phyloP scores from a whole-genome alignment of 192 early-diverging fungal genomes.

The Entophlyctis luteolus region DNA sequence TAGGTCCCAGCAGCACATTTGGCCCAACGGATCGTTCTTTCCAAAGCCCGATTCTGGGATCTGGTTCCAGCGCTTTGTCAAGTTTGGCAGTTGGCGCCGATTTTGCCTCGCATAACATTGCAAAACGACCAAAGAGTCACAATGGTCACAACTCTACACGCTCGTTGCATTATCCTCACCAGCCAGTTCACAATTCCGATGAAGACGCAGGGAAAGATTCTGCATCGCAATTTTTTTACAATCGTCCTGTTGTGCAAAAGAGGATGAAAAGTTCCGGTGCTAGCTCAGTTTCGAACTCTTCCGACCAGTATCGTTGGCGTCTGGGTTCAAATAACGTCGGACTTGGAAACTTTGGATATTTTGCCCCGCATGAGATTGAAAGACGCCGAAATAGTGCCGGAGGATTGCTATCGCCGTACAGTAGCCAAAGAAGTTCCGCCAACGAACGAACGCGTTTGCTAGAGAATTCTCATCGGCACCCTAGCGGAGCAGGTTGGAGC shows the following conservation, averaged over 20 bases:
- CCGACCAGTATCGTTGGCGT: background rate
- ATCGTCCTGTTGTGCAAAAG: constrained; percentile 4
- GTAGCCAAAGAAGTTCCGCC: background rate
- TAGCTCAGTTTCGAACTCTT: background rate
- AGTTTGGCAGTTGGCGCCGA: too few species aligned
- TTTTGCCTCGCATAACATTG: too few species aligned
- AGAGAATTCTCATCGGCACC: background rate
- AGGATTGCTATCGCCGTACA: background rate
- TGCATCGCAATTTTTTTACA: background rate
- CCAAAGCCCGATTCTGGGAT: too few species aligned
- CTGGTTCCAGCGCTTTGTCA: too few species aligned
- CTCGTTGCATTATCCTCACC: too few species aligned
- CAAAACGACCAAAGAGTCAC: too few species aligned
- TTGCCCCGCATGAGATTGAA: background rate
- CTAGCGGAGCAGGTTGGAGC: background rate
- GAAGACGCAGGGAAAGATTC: too few species aligned
- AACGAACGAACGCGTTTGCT: constrained; percentile 3
- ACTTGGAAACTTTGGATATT: background rate
- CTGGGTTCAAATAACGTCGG: background rate
- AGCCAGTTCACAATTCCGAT: too few species aligned
- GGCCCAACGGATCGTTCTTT: too few species aligned
- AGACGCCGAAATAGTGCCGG: background rate
- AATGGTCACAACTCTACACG: too few species aligned
- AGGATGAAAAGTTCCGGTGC: background rate
- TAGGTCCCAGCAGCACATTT: too few species aligned